Evolutionary conservation across 2,329 filamentous ascomycete species (phyloP).

Genomic region (Amesomyces nigricolor): DNA sequence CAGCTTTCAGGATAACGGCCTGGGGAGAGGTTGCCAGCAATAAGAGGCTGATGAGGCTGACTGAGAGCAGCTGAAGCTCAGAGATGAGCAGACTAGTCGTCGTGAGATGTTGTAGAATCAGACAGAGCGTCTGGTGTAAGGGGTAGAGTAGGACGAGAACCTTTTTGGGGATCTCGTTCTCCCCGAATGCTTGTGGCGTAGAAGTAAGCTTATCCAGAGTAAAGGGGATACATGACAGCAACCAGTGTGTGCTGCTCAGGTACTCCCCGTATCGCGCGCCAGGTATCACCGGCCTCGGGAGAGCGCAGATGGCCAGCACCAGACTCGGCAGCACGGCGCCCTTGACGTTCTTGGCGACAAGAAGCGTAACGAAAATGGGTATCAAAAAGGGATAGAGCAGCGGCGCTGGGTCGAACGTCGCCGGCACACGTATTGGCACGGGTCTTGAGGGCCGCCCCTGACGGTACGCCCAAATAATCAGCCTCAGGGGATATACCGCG

Average conservation of each 20-base stretch:
- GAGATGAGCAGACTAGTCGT: slow-evolving; percentile 82
- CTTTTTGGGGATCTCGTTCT: slow-evolving; percentile 30
- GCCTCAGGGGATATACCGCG: slow-evolving; percentile 54
- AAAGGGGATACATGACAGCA: slow-evolving; percentile 65
- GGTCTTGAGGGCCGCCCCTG: slow-evolving; percentile 34
- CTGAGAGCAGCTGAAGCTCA: slow-evolving; percentile 82
- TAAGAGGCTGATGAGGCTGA: slow-evolving; percentile 74
- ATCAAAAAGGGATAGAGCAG: slow-evolving; percentile 79
- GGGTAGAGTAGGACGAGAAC: slow-evolving; percentile 57
- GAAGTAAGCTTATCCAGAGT: slow-evolving; percentile 31
- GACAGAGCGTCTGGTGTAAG: slow-evolving; percentile 71
- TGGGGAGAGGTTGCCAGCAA: slow-evolving; percentile 76
- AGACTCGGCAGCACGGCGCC: slow-evolving; percentile 69
- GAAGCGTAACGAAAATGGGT: slow-evolving; percentile 69
- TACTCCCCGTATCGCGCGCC: slow-evolving; percentile 50
- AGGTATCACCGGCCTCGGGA: slow-evolving; percentile 69
- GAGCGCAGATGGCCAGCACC: slow-evolving; percentile 69
- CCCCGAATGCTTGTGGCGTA: background rate
- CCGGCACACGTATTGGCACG: slow-evolving; percentile 53
- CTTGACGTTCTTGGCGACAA: slow-evolving; percentile 59
- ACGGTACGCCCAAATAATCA: slow-evolving; percentile 45
- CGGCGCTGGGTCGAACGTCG: slow-evolving; percentile 83
- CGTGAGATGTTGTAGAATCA: slow-evolving; percentile 71
- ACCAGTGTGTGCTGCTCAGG: slow-evolving; percentile 70
- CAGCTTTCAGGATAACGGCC: slow-evolving; percentile 73